Conservation (phyloP, 1,284 basidiomycete species). For the Cryptococcus sp. region DNA sequence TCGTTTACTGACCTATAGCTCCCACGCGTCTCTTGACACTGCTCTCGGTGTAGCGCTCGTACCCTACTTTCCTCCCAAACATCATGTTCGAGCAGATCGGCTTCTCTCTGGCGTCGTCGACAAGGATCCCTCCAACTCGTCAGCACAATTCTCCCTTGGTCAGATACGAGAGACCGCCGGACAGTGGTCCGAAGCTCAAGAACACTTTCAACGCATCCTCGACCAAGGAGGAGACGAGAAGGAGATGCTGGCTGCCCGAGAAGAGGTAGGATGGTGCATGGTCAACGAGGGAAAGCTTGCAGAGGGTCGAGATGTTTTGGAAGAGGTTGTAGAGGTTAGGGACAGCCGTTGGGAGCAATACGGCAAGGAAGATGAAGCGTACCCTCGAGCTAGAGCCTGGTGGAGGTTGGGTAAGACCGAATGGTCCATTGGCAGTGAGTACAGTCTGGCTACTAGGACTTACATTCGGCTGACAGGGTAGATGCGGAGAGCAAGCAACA, state of each 20-base stretch:
- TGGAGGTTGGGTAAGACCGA: slow-evolving; percentile 76
- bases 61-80: slow-evolving; percentile 81
- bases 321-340: slow-evolving; percentile 56
- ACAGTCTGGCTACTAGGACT: too few species aligned
- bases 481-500: slow-evolving; percentile 51
- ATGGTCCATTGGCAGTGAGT: slow-evolving; percentile 68
- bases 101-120: slow-evolving; percentile 68
- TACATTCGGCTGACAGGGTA: neutral
- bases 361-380: slow-evolving; percentile 48
- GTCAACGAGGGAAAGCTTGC: slow-evolving; percentile 57
- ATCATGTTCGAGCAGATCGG: slow-evolving; percentile 70
- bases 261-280: slow-evolving; percentile 83
- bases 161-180: slow-evolving; percentile 62
- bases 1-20: slow-evolving; percentile 11
- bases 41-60: slow-evolving; percentile 58
- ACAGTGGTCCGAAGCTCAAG: slow-evolving; percentile 66
- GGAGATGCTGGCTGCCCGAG: slow-evolving; percentile 62
- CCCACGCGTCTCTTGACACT: slow-evolving; percentile 35
- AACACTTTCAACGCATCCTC: slow-evolving; percentile 55
- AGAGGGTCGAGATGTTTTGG: slow-evolving; percentile 56
- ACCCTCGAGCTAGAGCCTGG: slow-evolving; percentile 63
- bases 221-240: slow-evolving; percentile 36
- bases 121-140: slow-evolving; percentile 58
- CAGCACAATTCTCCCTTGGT: slow-evolving; percentile 67
- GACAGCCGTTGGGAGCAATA: slow-evolving; percentile 54